Evolutionary conservation across 441 rosid genomes (phyloP).

Genomic region (Gossypium lobatum): DNA sequence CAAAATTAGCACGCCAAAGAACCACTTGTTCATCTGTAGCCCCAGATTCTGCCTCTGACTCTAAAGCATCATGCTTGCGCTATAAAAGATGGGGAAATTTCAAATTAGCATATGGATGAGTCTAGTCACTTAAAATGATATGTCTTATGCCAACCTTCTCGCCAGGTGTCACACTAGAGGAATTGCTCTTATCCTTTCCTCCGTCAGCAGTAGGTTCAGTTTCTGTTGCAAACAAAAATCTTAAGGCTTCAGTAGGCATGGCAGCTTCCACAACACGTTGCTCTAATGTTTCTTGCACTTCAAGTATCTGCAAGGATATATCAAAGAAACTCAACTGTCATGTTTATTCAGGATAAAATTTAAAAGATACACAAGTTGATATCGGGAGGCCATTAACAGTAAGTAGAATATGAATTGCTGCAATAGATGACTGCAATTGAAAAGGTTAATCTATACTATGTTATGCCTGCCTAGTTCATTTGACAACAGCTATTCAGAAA

Average conservation of each 20-base stretch:
- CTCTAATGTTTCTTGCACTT: slow-evolving; percentile 45
- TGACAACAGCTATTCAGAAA: background rate
- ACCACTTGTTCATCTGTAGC: slow-evolving; percentile 30
- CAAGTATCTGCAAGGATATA: slow-evolving; percentile 34
- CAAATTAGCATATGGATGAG: slow-evolving; percentile 22
- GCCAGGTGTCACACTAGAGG: slow-evolving; percentile 29
- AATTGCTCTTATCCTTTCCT: slow-evolving; percentile 21
- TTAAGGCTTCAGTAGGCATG: slow-evolving; percentile 55
- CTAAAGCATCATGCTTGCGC: slow-evolving; percentile 51
- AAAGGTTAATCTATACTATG: background rate
- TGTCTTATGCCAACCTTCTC: slow-evolving; percentile 52
- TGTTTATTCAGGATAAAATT: background rate
- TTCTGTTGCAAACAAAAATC: slow-evolving; percentile 44
- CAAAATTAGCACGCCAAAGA: slow-evolving; percentile 82
- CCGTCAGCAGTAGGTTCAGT: slow-evolving; percentile 29
- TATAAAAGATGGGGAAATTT: slow-evolving; percentile 21
- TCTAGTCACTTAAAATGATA: slow-evolving; percentile 10
- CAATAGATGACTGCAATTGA: background rate
- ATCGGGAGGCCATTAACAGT: background rate
- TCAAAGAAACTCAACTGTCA: background rate
- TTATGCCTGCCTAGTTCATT: background rate
- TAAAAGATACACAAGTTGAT: background rate
- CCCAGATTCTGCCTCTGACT: slow-evolving; percentile 28
- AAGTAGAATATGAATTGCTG: background rate
- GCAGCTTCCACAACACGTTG: slow-evolving; percentile 69